A percentile compares a stretch with the other conserved stretches of the same genome.
phyloP scores from a whole-genome alignment of 805 yeast genomes.

The Wickerhamiella australiensis region DNA sequence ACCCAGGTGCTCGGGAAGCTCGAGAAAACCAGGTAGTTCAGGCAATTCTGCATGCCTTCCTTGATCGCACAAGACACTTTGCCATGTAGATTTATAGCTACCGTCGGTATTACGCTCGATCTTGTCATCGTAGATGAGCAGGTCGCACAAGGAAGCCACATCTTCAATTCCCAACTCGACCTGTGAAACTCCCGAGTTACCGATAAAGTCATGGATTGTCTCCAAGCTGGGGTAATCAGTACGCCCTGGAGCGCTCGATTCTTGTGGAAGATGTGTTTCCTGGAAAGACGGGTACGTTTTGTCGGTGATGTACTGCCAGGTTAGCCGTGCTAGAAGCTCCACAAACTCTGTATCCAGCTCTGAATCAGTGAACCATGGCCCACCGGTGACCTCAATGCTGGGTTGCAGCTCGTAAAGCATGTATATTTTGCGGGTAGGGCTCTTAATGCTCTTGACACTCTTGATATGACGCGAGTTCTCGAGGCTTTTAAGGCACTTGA shows the following conservation, averaged over 20 bases:
- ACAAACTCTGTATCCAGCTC: slow-evolving; percentile 92
- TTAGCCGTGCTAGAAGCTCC: slow-evolving; percentile 65
- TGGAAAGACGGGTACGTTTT: slow-evolving; percentile 67
- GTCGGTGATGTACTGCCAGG: slow-evolving; percentile 76
- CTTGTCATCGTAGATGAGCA: slow-evolving; percentile 47
- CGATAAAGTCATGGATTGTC: slow-evolving; percentile 63
- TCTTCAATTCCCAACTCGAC: slow-evolving; percentile 38
- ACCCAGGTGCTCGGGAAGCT: slow-evolving; percentile 1
- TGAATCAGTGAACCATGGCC: slow-evolving; percentile 97
- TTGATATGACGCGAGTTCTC: slow-evolving; percentile 78
- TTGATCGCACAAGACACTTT: slow-evolving; percentile 29
- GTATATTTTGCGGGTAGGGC: slow-evolving; percentile 89
- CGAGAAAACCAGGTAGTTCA: slow-evolving; percentile 7
- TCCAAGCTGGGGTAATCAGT: slow-evolving; percentile 58
- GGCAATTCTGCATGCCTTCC: slow-evolving; percentile 11
- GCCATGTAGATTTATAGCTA: slow-evolving; percentile 72
- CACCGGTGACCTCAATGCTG: slow-evolving; percentile 91
- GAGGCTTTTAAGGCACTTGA: slow-evolving; percentile 64
- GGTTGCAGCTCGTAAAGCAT: slow-evolving; percentile 93
- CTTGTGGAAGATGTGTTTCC: slow-evolving; percentile 32
- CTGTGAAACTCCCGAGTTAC: slow-evolving; percentile 22
- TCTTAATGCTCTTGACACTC: slow-evolving; percentile 75
- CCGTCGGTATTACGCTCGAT: slow-evolving; percentile 51
- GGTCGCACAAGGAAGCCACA: slow-evolving; percentile 68
- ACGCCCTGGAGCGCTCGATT: slow-evolving; percentile 45